These are phyloP conservation scores for Aspergillus bertholletiae DNA, from an alignment of 495 filamentous ascomycete genomes.

Conservation along the genomic window DNA sequence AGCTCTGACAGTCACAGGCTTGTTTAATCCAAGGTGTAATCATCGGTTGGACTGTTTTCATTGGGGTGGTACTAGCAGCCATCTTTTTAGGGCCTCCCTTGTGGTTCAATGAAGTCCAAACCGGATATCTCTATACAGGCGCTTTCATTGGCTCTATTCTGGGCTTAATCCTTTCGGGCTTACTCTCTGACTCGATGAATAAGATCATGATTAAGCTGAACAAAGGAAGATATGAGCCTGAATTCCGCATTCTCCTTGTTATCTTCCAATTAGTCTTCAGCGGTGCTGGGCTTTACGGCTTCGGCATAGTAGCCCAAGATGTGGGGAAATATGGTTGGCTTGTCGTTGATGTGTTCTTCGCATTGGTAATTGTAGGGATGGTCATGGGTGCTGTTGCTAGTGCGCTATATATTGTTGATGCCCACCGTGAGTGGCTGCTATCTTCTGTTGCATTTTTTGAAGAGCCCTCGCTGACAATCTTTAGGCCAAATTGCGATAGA, in stretches of 20 bases:
- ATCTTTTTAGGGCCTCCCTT: conserved; percentile 78
- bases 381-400: conserved; percentile 83
- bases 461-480: not conserved
- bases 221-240: conserved; percentile 81
- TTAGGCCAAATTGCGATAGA: conserved; percentile 80
- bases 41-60: conserved; percentile 94
- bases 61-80: conserved; percentile 79
- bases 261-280: conserved; percentile 76
- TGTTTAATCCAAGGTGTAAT: conserved; percentile 86
- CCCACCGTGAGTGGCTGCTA: conserved; percentile 66
- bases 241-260: conserved; percentile 81
- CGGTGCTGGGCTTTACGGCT: conserved; percentile 77
- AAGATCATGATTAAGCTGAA: conserved; percentile 69
- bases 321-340: conserved; percentile 62
- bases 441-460: not conserved
- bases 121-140: conserved; percentile 84
- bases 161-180: conserved; percentile 72
- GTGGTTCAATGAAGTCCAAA: conserved; percentile 76
- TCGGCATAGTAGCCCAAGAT: conserved; percentile 66
- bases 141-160: conserved; percentile 80
- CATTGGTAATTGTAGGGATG: conserved; percentile 77
- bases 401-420: conserved; percentile 91
- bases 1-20: conserved; percentile 37
- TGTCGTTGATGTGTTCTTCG: conserved; percentile 75
- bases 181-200: conserved; percentile 70